Conservation (phyloP, 1,139 yeast species). For the Barnettozyma hawaiiensis region DNA sequence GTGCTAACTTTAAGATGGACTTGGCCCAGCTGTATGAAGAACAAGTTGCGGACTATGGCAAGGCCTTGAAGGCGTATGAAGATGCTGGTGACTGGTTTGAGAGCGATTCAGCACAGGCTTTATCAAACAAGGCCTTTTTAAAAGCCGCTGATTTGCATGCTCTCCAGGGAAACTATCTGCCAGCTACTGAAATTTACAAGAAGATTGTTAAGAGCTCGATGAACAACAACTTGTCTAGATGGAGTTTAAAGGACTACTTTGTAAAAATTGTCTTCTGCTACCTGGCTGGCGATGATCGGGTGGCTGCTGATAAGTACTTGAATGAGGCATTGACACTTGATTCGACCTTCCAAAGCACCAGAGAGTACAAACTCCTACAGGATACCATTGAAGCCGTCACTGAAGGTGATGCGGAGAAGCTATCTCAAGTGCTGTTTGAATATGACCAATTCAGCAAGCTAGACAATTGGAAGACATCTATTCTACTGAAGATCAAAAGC, state of each 20-base stretch:
- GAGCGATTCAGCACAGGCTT: conserved; percentile 89
- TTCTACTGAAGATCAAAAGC: conserved; percentile 77
- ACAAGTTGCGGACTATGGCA: conserved; percentile 55
- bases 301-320: conserved; percentile 75
- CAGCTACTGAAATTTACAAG: conserved; percentile 74
- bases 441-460: conserved; percentile 85
- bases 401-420: conserved; percentile 73
- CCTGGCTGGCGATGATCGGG: conserved; percentile 75
- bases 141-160: conserved; percentile 91
- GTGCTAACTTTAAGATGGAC: conserved; percentile 90
- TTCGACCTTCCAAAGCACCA: conserved; percentile 68
- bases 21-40: conserved; percentile 82
- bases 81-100: conserved; percentile 95
- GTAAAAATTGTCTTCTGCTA: conserved; percentile 78
- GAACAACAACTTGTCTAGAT: conserved; percentile 71
- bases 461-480: conserved; percentile 88
- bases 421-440: conserved; percentile 72
- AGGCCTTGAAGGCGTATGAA: conserved; percentile 76
- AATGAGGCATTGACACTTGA: conserved; percentile 67
- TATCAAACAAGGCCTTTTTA: conserved; percentile 80
- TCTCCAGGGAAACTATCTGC: conserved; percentile 60
- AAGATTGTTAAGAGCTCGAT: conserved; percentile 69
- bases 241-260: conserved; percentile 92
- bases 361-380: conserved; percentile 65
- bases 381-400: conserved; percentile 68